Evolutionary conservation across 345 rosid species (phyloP), one percentile per base, ranked within the genome.

Genomic region (Erodium maritimum): DNA sequence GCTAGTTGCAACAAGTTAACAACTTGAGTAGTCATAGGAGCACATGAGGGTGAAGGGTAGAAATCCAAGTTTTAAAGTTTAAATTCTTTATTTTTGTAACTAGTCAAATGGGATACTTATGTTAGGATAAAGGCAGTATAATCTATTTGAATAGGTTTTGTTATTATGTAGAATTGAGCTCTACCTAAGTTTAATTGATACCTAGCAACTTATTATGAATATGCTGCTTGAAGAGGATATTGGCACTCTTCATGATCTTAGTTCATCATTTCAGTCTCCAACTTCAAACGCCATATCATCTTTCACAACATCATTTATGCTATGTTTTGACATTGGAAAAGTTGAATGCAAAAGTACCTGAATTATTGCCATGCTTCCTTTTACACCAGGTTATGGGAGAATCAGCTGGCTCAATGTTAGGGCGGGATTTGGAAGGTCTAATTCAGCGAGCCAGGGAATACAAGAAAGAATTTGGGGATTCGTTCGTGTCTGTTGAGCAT

Each of bases 401-500:
- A 34, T 61, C 96, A 52, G 77, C 90, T 63, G 96, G 96, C 67
- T 82, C 96, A 21, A 94, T 94, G 99, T 52, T 94, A 65, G 99
- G 99, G 24, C 89, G 96, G 59, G 96, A 94, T 67, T 69, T 90
- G 70, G 97, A 94, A 82, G 87, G 81, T 51, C 67, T 94, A 65
- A 74, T 94, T 42, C 81, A 80, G 66, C 82, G 86, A 46, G 96
- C 97, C 17, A 80, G 93, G 61, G 87, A 85, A 60, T 82, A 52
- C 74, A 94, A 94, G 87, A 94, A 82, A 72, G 95, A 90, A 20
- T 85, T 80, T 23, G 86, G 87, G 5, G 99, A 94, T 80, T 86
- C 96, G 18, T 90, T 82, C 73, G 81, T 90, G 57, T 90, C 99
- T 7, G 95, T 90, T 54, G 99, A 94, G 74, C 99, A 94, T 76